These are phyloP conservation scores for Suillus alpinus DNA, from an alignment of 768 basidiomycete genomes.

Conservation along the genomic window DNA sequence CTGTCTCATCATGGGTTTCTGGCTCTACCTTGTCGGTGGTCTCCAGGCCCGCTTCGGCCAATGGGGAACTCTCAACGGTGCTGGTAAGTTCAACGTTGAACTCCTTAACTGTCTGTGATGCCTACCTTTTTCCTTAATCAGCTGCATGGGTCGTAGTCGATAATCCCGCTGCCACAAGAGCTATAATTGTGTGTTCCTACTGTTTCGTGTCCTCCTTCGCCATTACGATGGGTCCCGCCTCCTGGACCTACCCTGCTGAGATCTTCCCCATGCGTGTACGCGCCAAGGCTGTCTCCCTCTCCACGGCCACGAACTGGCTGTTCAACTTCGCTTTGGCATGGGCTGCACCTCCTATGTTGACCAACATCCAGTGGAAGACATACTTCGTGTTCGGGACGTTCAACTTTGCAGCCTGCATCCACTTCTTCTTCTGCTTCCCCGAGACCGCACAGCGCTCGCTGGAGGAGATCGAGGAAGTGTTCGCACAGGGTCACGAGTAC, in stretches of 20 bases:
- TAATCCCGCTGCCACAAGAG: slow-evolving; percentile 58
- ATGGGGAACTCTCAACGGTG: slow-evolving; percentile 49
- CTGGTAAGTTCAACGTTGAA: slow-evolving; percentile 21
- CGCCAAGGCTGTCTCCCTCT: slow-evolving; percentile 52
- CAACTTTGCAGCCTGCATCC: slow-evolving; percentile 70
- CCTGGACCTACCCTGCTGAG: slow-evolving; percentile 74
- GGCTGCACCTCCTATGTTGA: slow-evolving; percentile 70
- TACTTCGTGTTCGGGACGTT: slow-evolving; percentile 79
- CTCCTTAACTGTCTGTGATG: background rate
- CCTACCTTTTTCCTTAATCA: slow-evolving; percentile 3
- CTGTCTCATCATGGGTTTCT: slow-evolving; percentile 69
- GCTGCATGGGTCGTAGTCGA: slow-evolving; percentile 60
- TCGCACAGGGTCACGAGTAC: slow-evolving; percentile 65
- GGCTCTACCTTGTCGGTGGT: slow-evolving; percentile 74
- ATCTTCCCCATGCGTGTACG: slow-evolving; percentile 68
- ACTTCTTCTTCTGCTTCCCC: slow-evolving; percentile 78
- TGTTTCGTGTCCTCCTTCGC: slow-evolving; percentile 75
- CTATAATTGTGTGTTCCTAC: slow-evolving; percentile 75
- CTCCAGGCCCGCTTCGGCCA: slow-evolving; percentile 65
- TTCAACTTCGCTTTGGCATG: slow-evolving; percentile 77
- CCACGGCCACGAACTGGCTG: slow-evolving; percentile 50
- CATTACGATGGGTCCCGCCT: slow-evolving; percentile 73
- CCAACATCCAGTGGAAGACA: slow-evolving; percentile 67
- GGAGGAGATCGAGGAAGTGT: slow-evolving; percentile 80
- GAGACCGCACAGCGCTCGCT: slow-evolving; percentile 72